Conservation (phyloP, 176 grass and related monocot genomes). For the Hordeum vulgare region DNA sequence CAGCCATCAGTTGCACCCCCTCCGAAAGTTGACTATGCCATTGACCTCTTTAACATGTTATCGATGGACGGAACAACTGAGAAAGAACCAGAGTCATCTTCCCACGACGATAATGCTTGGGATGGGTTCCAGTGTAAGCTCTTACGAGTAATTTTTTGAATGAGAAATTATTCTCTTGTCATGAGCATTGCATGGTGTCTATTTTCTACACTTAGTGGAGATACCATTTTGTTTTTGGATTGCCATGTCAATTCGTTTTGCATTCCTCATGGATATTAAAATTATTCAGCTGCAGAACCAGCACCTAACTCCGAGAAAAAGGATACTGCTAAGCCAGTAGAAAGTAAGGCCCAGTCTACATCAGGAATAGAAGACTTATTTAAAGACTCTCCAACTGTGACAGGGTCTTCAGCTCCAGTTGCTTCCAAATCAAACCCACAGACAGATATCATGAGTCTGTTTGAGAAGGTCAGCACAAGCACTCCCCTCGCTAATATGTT, state of each 20-base stretch:
- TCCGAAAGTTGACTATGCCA: slow-evolving; percentile 90
- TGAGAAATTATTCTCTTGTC: slow-evolving; percentile 16
- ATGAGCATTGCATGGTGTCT: neutral
- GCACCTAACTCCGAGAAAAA: slow-evolving; percentile 52
- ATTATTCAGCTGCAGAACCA: slow-evolving; percentile 65
- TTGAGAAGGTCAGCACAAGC: slow-evolving; percentile 79
- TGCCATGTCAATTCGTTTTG: slow-evolving; percentile 7
- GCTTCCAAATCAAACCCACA: slow-evolving; percentile 46
- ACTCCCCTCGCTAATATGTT: neutral
- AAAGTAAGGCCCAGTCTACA: slow-evolving; percentile 55
- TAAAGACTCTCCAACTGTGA: slow-evolving; percentile 67
- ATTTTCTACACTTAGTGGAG: neutral
- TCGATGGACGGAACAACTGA: slow-evolving; percentile 68
- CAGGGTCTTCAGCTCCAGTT: slow-evolving; percentile 49
- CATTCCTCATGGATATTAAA: slow-evolving; percentile 17
- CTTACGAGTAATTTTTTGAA: neutral
- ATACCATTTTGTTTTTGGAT: neutral
- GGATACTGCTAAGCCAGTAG: slow-evolving; percentile 49
- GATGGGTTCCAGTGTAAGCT: slow-evolving; percentile 88
- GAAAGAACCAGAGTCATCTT: slow-evolving; percentile 58
- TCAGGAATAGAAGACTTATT: slow-evolving; percentile 82
- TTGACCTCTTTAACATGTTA: slow-evolving; percentile 88
- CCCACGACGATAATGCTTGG: slow-evolving; percentile 75
- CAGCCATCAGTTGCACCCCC: slow-evolving; percentile 35
- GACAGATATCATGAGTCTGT: slow-evolving; percentile 96